A percentile compares a stretch with the other conserved stretches of the same genome.
These are phyloP conservation scores for Pichiaceae sp. DNA, from an alignment of 1,139 yeast species.

Conservation along the genomic window DNA sequence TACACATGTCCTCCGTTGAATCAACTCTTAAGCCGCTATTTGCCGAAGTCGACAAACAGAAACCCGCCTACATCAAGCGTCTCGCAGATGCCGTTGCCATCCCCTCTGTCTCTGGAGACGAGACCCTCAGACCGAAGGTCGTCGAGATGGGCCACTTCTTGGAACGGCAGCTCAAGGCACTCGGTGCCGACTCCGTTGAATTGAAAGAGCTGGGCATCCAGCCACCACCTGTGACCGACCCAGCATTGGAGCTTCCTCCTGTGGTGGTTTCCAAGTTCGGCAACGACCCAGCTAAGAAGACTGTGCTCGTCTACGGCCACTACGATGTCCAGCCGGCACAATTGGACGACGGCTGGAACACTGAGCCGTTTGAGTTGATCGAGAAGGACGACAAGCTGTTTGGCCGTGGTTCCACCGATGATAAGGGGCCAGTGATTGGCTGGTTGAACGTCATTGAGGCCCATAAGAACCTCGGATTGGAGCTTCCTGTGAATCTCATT, in stretches of 20 bases:
- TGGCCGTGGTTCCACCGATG: constrained; percentile 96
- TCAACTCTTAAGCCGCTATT: constrained; percentile 28
- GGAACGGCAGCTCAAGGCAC: constrained; percentile 50
- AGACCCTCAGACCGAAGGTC: constrained; percentile 76
- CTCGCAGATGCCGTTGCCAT: constrained; percentile 79
- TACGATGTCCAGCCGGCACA: constrained; percentile 98
- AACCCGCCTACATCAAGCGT: constrained; percentile 60
- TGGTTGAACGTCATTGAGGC: constrained; percentile 95
- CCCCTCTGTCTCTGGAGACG: constrained; percentile 92
- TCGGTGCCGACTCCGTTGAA: constrained; percentile 80
- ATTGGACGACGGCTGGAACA: constrained; percentile 87
- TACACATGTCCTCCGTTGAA: constrained; percentile 18
- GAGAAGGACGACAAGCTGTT: constrained; percentile 57
- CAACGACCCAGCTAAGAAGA: constrained; percentile 69
- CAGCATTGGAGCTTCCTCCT: constrained; percentile 76
- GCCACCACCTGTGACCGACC: constrained; percentile 71
- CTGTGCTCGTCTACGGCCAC: constrained; percentile 89
- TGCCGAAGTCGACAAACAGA: constrained; percentile 58
- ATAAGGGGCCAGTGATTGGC: constrained; percentile 95
- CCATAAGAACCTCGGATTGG: constrained; percentile 74
- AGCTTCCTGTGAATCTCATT: constrained; percentile 85
- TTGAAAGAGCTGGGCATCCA: constrained; percentile 79
- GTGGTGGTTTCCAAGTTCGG: constrained; percentile 87
- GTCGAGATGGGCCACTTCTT: constrained; percentile 75
- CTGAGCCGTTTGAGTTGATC: constrained; percentile 78